phyloP scores from a whole-genome alignment of 2,329 filamentous ascomycete genomes.

The Chalaropsis thielavioides region DNA sequence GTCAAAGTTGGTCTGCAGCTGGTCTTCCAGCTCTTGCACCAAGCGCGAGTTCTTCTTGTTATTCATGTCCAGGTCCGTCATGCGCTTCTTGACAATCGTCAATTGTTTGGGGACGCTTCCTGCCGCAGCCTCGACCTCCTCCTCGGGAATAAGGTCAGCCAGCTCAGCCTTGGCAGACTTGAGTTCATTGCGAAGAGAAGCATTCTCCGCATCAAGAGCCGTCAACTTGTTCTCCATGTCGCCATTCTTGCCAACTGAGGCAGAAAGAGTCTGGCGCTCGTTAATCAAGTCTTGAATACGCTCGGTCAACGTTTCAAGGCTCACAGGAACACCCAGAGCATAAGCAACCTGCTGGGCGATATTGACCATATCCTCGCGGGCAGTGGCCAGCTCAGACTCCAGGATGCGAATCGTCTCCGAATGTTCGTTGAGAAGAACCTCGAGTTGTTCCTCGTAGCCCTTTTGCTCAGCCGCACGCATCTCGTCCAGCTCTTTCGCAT shows the following conservation, averaged over 20 bases:
- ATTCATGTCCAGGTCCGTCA: conserved; percentile 44
- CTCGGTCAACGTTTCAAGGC: conserved; percentile 52
- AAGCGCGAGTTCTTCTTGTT: conserved; percentile 87
- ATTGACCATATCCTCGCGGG: conserved; percentile 51
- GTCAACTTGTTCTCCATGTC: conserved; percentile 42
- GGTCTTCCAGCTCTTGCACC: conserved; percentile 92
- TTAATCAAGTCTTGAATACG: conserved; percentile 43
- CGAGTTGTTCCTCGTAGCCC: conserved; percentile 43
- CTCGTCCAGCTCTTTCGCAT: conserved; percentile 36
- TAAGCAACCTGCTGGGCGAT: conserved; percentile 49
- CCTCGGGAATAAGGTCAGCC: conserved; percentile 36
- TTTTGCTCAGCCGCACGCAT: conserved; percentile 36
- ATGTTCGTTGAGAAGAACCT: conserved; percentile 46
- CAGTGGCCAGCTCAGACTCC: conserved; percentile 47
- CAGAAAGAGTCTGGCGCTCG: conserved; percentile 35
- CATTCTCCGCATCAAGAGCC: conserved; percentile 44
- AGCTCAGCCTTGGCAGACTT: conserved; percentile 44
- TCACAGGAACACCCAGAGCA: conserved; percentile 47
- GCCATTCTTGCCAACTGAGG: conserved; percentile 11
- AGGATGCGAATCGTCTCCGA: conserved; percentile 41
- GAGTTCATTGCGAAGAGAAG: conserved; percentile 46
- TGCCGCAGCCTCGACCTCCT: conserved; percentile 32
- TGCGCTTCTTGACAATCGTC: conserved; percentile 49
- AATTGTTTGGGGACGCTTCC: conserved; percentile 42
- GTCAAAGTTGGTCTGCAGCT: conserved; percentile 88